A percentile compares a stretch with the other conserved stretches of the same genome.
Conservation (phyloP, 345 rosid species). For the Trapa incisa region DNA sequence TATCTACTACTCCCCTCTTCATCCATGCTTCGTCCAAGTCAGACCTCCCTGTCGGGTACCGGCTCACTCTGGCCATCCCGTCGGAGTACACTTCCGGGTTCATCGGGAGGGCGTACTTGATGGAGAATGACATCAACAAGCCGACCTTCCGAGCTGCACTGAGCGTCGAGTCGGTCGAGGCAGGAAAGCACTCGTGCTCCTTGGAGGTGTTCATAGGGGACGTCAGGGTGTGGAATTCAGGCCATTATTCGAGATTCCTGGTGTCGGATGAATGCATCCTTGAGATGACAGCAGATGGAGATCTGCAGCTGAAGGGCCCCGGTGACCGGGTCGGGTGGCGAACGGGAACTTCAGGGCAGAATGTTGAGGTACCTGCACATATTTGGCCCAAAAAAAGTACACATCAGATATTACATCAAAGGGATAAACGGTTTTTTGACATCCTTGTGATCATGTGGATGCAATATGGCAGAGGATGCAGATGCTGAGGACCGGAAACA, state of each 20-base stretch:
- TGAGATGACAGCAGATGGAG: constrained; percentile 54
- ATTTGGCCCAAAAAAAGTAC: too few relatives aligned
- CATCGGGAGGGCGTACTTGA: constrained; percentile 56
- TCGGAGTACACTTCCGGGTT: constrained; percentile 30
- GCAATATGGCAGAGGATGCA: constrained; percentile 43
- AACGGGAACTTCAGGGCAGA: constrained; percentile 74
- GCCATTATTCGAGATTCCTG: constrained; percentile 56
- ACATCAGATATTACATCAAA: too few relatives aligned
- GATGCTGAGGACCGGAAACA: constrained; percentile 55
- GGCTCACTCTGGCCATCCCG: constrained; percentile 46
- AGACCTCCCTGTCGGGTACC: constrained; percentile 33
- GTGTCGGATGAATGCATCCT: constrained; percentile 41
- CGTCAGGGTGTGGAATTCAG: constrained; percentile 82
- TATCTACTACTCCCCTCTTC: not conserved
- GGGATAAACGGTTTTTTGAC: too few relatives aligned
- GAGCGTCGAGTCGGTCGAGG: constrained; percentile 43
- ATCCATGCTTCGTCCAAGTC: constrained; percentile 25
- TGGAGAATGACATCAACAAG: constrained; percentile 24
- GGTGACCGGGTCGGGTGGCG: constrained; percentile 58
- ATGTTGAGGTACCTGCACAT: constrained; percentile 52
- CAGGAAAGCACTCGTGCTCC: constrained; percentile 38
- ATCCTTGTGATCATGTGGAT: not conserved
- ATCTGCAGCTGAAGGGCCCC: constrained; percentile 51
- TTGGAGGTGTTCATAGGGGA: constrained; percentile 64
- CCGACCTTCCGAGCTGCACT: constrained; percentile 55